Conservation (phyloP, 192 early-diverging fungal genomes). For the Oehlia diaphana region DNA sequence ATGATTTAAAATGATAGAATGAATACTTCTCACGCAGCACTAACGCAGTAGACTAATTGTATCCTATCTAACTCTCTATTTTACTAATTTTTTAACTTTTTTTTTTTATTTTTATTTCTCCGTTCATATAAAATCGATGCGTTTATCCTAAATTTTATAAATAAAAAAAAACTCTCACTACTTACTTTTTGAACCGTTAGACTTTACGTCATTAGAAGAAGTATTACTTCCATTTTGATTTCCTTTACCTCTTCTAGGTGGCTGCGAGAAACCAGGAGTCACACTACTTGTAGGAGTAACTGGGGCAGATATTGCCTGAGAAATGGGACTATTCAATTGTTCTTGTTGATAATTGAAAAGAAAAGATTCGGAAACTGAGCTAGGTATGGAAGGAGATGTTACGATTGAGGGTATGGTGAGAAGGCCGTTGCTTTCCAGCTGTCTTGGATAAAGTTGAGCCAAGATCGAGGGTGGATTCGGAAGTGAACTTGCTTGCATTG, state of each 20-base stretch:
- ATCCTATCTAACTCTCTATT: not conserved
- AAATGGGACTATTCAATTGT: conserved; percentile 18
- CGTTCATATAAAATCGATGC: no score
- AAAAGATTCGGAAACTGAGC: conserved; percentile 18
- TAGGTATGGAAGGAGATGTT: conserved; percentile 21
- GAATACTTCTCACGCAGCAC: no score
- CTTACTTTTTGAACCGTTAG: conserved; percentile 29
- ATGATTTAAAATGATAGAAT: no score
- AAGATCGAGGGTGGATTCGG: conserved; percentile 24
- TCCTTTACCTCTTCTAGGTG: conserved; percentile 25
- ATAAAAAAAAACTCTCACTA: no score
- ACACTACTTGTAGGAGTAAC: conserved; percentile 25
- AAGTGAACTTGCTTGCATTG: conserved; percentile 22
- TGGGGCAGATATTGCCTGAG: conserved; percentile 29
- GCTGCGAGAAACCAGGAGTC: not conserved
- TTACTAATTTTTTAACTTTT: no score
- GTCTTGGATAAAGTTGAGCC: conserved; percentile 7
- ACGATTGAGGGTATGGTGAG: conserved; percentile 27
- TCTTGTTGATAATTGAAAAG: conserved; percentile 16
- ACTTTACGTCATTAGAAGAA: conserved; percentile 7
- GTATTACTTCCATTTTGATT: conserved; percentile 14
- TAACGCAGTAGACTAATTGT: no score
- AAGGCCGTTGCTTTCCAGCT: not conserved
- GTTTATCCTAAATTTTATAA: not conserved
- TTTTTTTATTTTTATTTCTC: no score